Percentiles rank a stretch among this genome's conserved stretches.
Evolutionary conservation across 495 filamentous ascomycete genomes (phyloP).

Genomic region (Hypoxylon lenormandii): DNA sequence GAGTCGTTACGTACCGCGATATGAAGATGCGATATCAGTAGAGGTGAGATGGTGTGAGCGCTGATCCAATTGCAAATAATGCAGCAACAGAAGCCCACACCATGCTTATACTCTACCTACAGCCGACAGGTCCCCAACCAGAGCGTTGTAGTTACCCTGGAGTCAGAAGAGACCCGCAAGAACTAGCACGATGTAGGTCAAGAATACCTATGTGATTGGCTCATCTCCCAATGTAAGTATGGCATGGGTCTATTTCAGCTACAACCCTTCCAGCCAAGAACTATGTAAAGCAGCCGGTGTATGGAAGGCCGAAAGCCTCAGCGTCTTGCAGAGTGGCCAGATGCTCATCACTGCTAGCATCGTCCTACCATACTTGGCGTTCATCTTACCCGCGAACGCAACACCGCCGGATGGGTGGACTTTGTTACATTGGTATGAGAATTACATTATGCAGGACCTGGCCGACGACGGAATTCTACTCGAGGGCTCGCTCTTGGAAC

Average conservation of each 20-base stretch:
- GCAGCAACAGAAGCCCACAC: too few relatives aligned
- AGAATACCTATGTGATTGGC: too few relatives aligned
- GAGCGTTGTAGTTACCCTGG: too few relatives aligned
- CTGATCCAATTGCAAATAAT: too few relatives aligned
- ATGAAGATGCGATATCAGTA: too few relatives aligned
- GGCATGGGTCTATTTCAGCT: not conserved
- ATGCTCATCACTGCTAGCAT: not conserved
- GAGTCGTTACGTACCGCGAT: too few relatives aligned
- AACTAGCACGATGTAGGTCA: too few relatives aligned
- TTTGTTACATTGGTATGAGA: slow-evolving; percentile 15
- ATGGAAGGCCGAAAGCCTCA: slow-evolving; percentile 8
- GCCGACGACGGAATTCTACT: not conserved
- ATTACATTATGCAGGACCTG: not conserved
- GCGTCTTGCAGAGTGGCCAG: not conserved
- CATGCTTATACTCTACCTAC: too few relatives aligned
- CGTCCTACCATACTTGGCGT: not conserved
- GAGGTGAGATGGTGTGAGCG: too few relatives aligned
- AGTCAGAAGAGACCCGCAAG: too few relatives aligned
- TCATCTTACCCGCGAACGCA: slow-evolving; percentile 2
- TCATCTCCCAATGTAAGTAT: too few relatives aligned
- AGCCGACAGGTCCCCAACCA: too few relatives aligned
- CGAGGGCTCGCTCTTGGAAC: not conserved
- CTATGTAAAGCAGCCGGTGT: slow-evolving; percentile 15
- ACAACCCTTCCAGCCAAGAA: not conserved
- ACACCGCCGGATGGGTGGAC: not conserved